Base-by-base conservation (phyloP, 345 rosid species). In the Cochlearia excelsa region DNA sequence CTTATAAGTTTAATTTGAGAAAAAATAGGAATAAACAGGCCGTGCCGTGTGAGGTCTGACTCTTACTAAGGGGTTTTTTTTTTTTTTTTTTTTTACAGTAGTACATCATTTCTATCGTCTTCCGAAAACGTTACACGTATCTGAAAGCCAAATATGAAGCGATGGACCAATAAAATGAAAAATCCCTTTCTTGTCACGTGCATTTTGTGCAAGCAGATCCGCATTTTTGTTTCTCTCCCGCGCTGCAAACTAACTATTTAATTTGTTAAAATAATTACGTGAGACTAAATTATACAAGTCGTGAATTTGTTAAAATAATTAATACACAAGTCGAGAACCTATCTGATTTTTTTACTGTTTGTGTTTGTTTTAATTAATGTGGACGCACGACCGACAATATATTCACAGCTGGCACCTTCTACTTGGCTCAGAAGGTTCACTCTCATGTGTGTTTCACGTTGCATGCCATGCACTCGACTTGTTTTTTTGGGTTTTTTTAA, bases 11-110 rank as follows among this genome's bases (percentile, higher is more conserved):
- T 11, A 55, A 37, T 27, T 48, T 16, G 23, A 16, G 23, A 28
- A 29, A 43, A 45, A 50, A 30, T 70, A 39, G 56, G 33, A 71
- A 46, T 39, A 52, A 65, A 65, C 70, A 66, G 61, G 46, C 66
- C 75, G 75, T 71, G 75, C 59, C 70, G 75, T 57, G 61, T 71
- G 65, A n/a, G n/a, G n/a, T n/a, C n/a, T n/a, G n/a, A 71, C 57
- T 66, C 65, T 63, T 58, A 46, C 34, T 65, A 71, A 16, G 23
- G 65, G 66, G 60, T 71, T 71, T 63, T n/a, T n/a, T n/a, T n/a
- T n/a, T n/a, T n/a, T n/a, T n/a, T n/a, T n/a, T n/a, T n/a, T n/a
- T n/a, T n/a, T n/a, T n/a, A n/a, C n/a, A n/a, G n/a, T n/a, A n/a
- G n/a, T n/a, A n/a, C n/a, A n/a, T n/a, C n/a, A n/a, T n/a, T n/a